Evolutionary conservation across 208 protist genomes (phyloP), one percentile per base, ranked within the genome.

Genomic region (Vickermania spadyakhi): DNA sequence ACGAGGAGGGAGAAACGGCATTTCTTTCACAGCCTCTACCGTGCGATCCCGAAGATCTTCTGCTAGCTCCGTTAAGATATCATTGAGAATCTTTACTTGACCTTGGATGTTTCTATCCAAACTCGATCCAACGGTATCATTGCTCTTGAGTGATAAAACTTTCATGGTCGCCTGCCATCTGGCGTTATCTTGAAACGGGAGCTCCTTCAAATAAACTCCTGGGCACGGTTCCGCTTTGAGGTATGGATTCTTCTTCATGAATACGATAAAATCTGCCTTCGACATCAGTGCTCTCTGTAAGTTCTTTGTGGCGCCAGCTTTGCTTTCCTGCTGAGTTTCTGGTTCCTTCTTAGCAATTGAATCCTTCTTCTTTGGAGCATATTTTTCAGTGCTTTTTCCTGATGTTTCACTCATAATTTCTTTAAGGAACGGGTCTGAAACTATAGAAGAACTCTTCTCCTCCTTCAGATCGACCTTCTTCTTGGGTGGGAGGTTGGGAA

Each of bases 1-100:
- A 3, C 80, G 80, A 22, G 56, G 2, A 5, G 58, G 49, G 11
- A 87, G 53, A 51, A 70, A 87, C 2, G 80, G 76, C 50, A 71
- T 70, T 1, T 52, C 26, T 11, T n/a, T 26, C 18, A 66, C 29
- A 2, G 67, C 50, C 31, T 67, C 61, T 25, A 64, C 41, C 21
- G 77, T 73, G 31, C 56, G 53, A 2, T 53, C 56, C n/a, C 51
- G 53, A 18, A 82, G 55, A 29, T 72, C 53, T 50, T 70, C 54
- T 1, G 68, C 58, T 26, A 73, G 41, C 3, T 28, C 41, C 2
- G 55, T 53, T n/a, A 68, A 52, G 1, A 76, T 45, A 4, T 55
- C 55, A 22, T 52, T 59, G n/a, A 67, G 52, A 23, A 58, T 26
- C 11, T 28, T 25, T 13, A 49, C 30, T 31, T 31, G 26, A 14